Conservation (phyloP, 768 basidiomycete species). For the Leccinum boreale region DNA sequence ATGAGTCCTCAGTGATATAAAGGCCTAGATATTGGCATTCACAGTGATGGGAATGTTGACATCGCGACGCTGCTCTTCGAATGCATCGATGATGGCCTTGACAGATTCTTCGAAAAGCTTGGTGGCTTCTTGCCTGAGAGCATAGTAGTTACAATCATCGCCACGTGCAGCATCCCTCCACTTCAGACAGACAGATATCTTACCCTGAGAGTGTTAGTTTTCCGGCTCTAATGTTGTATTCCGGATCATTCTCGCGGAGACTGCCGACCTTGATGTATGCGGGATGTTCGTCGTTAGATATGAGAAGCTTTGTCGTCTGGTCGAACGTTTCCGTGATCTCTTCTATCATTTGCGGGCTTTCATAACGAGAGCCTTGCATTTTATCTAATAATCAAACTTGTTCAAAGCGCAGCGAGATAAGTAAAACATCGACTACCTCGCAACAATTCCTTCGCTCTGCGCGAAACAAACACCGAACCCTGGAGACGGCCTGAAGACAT, state of each 20-base stretch:
- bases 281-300: constrained; percentile 31
- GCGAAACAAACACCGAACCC: constrained; percentile 37
- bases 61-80: constrained; percentile 26
- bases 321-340: constrained; percentile 35
- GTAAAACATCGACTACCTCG: constrained; percentile 24
- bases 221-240: constrained; percentile 31
- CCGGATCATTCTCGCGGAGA: constrained; percentile 29
- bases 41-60: constrained; percentile 29
- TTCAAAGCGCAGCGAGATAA: background rate
- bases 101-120: constrained; percentile 43
- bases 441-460: constrained; percentile 28
- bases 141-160: background rate
- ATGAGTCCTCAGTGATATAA: background rate
- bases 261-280: constrained; percentile 40
- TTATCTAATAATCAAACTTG: constrained; percentile 15
- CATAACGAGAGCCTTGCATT: constrained; percentile 26
- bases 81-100: constrained; percentile 26
- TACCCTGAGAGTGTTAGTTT: constrained; percentile 35
- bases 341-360: constrained; percentile 28
- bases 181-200: background rate
- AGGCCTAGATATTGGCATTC: background rate
- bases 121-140: constrained; percentile 33
- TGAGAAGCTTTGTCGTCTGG: constrained; percentile 35
- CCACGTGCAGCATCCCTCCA: background rate
- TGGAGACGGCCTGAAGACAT: constrained; percentile 33